These are phyloP conservation scores for Breviolum minutum DNA, from an alignment of 73 alveolate genomes.

Conservation along the genomic window DNA sequence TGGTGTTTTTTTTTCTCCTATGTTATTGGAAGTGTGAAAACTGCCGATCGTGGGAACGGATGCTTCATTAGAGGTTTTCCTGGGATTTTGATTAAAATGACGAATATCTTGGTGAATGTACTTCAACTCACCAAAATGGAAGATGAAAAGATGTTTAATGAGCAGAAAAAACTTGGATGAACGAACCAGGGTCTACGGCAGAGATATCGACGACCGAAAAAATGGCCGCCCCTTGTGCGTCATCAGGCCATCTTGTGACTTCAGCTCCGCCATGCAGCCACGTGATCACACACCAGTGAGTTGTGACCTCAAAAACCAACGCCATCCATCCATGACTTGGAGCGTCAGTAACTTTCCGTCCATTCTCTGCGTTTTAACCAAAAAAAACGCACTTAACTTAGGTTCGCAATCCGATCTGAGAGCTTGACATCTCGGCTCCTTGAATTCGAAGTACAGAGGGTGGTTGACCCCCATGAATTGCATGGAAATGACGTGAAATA, in stretches of 20 bases:
- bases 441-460: too few species aligned
- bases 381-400: too few species aligned
- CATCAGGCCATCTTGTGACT: slow-evolving; percentile 61
- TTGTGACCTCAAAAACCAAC: background rate
- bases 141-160: background rate
- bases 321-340: too few species aligned
- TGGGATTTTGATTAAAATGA: background rate
- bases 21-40: background rate
- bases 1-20: background rate
- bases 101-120: background rate
- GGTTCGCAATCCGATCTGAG: too few species aligned
- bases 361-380: too few species aligned
- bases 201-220: too few species aligned
- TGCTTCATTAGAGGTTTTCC: background rate
- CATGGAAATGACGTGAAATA: too few species aligned
- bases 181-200: background rate
- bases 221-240: too few species aligned
- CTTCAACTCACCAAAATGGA: background rate
- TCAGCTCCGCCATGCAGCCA: slow-evolving; percentile 21
- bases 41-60: background rate
- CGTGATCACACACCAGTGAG: slow-evolving; percentile 84
- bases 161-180: background rate
- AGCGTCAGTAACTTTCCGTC: too few species aligned
- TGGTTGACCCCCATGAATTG: too few species aligned
- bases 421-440: too few species aligned